phyloP scores from a whole-genome alignment of 23 red algal species.

The Porphyridium purpureum region DNA sequence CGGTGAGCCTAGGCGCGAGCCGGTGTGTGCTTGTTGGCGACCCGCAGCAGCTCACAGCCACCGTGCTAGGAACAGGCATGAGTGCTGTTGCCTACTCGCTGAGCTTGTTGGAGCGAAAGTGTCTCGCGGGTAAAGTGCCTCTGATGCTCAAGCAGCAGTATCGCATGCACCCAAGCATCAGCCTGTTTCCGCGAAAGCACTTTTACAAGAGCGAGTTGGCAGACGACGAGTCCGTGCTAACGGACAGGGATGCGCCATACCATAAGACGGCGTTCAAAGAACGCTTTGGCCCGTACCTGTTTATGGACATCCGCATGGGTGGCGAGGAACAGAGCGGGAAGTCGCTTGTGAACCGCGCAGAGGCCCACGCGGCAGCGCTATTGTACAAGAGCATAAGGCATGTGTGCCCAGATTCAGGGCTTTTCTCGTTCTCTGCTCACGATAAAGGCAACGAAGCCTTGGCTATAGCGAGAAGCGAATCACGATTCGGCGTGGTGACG shows the following conservation, averaged over 20 bases:
- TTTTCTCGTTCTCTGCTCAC: no score
- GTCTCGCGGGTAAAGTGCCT: constrained; percentile 19
- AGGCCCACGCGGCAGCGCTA: no score
- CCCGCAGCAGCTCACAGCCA: constrained; percentile 55
- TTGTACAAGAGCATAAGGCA: no score
- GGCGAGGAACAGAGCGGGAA: no score
- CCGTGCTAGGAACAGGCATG: constrained; percentile 1
- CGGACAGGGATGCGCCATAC: no score
- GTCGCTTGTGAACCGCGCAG: no score
- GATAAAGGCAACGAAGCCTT: no score
- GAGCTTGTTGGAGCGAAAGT: constrained; percentile 40
- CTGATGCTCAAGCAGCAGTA: constrained; percentile 37
- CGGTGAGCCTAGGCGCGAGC: constrained; percentile 30
- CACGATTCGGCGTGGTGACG: constrained; percentile 51
- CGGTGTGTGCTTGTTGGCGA: constrained; percentile 74
- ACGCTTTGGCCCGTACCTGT: background rate
- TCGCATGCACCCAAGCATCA: constrained; percentile 75
- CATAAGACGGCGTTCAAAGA: background rate
- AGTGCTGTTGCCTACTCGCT: constrained; percentile 3
- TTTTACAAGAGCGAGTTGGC: constrained; percentile 34
- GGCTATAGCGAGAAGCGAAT: no score
- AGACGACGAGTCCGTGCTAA: constrained; percentile 9
- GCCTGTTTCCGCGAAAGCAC: constrained; percentile 9
- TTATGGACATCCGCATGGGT: background rate
- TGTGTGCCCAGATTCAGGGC: no score